phyloP scores from a whole-genome alignment of 768 basidiomycete genomes.

The Tricholoma sp. region DNA sequence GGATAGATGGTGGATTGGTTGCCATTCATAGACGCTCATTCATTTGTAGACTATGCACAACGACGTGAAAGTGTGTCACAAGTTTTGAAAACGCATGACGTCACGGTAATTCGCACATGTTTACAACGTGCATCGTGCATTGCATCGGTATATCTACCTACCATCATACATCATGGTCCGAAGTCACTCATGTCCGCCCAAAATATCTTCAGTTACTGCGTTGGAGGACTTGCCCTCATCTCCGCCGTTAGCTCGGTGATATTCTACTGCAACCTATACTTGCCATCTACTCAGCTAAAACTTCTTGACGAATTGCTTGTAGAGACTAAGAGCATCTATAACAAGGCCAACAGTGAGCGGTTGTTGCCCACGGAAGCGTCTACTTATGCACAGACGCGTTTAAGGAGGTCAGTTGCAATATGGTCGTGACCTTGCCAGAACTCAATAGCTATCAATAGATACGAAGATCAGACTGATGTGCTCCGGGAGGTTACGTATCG shows the following conservation, averaged over 20 bases:
- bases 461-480: not conserved
- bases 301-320: constrained; percentile 2
- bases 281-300: constrained; percentile 1
- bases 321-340: constrained; percentile 1
- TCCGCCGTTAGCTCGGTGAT: not conserved
- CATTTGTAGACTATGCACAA: not conserved
- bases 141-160: too few relatives aligned
- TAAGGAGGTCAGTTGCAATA: not conserved
- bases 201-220: constrained; percentile 7
- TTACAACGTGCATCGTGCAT: not conserved
- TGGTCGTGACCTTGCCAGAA: not conserved
- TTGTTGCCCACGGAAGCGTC: not conserved
- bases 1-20: not conserved
- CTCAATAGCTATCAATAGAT: not conserved
- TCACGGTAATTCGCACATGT: not conserved
- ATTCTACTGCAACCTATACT: not conserved
- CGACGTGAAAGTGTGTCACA: not conserved
- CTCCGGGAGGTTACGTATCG: constrained; percentile 1
- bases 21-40: not conserved
- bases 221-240: constrained; percentile 7
- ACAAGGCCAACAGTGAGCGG: not conserved
- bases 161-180: too few relatives aligned
- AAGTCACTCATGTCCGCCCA: not conserved
- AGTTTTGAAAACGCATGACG: not conserved
- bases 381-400: not conserved